Percentiles rank a stretch among this genome's conserved stretches.
These are phyloP conservation scores for Bipolaris sorokiniana DNA, from an alignment of 2,329 filamentous ascomycete genomes.

Conservation along the genomic window DNA sequence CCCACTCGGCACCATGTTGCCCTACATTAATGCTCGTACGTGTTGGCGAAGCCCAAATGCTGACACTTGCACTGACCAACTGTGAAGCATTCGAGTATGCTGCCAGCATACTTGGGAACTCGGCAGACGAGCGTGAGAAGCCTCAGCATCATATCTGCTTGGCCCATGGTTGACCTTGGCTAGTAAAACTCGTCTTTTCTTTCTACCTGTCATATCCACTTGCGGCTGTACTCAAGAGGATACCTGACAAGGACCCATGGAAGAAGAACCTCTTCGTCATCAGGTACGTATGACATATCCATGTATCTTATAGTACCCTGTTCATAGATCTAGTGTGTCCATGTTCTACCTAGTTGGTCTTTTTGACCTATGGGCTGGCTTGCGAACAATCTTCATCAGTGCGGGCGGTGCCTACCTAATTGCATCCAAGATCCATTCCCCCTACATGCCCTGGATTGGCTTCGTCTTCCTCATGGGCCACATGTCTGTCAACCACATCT, in stretches of 20 bases:
- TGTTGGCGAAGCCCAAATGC: constrained; percentile 6
- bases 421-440: constrained; percentile 80
- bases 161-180: constrained; percentile 18
- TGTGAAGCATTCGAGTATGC: constrained; percentile 65
- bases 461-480: constrained; percentile 96
- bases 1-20: constrained; percentile 59
- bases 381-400: constrained; percentile 79
- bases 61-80: not conserved
- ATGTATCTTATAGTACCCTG: not conserved
- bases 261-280: constrained; percentile 91
- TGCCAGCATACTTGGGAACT: constrained; percentile 64
- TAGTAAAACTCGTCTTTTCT: constrained; percentile 91
- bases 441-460: constrained; percentile 96
- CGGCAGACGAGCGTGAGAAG: constrained; percentile 66
- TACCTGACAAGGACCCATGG: constrained; percentile 83
- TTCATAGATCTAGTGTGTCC: constrained; percentile 63
- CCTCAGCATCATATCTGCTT: not conserved
- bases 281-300: constrained; percentile 56
- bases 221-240: constrained; percentile 83
- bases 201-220: constrained; percentile 93
- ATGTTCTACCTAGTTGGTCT: constrained; percentile 92
- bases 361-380: constrained; percentile 88
- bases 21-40: constrained; percentile 68
- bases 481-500: constrained; percentile 88
- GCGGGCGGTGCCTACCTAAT: constrained; percentile 82